Conservation (phyloP, 768 basidiomycete genomes). For the Pholiota microspora region DNA sequence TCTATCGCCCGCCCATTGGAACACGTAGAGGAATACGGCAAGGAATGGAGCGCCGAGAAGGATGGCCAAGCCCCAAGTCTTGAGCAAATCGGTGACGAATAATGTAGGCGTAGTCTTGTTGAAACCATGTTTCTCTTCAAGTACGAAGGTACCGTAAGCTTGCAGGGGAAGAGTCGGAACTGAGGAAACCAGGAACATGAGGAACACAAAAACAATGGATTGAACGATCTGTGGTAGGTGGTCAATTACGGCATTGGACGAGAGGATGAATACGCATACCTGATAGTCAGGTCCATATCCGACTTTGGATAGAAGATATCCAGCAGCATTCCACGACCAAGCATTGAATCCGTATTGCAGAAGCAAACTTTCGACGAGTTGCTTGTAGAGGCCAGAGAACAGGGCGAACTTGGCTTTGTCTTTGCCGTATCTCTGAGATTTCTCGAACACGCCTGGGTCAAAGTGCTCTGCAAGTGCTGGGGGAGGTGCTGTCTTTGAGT, state of each 20-base stretch:
- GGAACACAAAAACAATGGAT: constrained; percentile 73
- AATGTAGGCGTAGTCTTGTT: constrained; percentile 86
- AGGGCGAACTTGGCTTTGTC: constrained; percentile 88
- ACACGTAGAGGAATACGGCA: constrained; percentile 82
- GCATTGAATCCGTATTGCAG: constrained; percentile 79
- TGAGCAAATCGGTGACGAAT: constrained; percentile 79
- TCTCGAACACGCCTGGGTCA: constrained; percentile 68
- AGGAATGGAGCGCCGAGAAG: constrained; percentile 83
- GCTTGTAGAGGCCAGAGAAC: constrained; percentile 71
- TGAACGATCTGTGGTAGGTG: constrained; percentile 65
- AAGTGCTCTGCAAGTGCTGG: constrained; percentile 68
- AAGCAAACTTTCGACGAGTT: constrained; percentile 64
- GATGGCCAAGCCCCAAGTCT: constrained; percentile 71
- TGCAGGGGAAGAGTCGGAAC: constrained; percentile 73
- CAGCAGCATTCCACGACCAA: constrained; percentile 76
- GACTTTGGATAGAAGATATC: constrained; percentile 41
- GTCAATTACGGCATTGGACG: not conserved
- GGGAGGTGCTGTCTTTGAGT: constrained; percentile 74
- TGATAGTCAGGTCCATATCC: constrained; percentile 75
- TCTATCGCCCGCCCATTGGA: constrained; percentile 89
- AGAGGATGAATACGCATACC: constrained; percentile 43
- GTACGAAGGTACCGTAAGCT: constrained; percentile 86
- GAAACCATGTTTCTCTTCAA: constrained; percentile 95
- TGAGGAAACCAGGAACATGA: constrained; percentile 64
- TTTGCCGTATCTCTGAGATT: constrained; percentile 88